These are phyloP conservation scores for Boechera retrofracta DNA, from an alignment of 345 rosid genomes.

Conservation along the genomic window DNA sequence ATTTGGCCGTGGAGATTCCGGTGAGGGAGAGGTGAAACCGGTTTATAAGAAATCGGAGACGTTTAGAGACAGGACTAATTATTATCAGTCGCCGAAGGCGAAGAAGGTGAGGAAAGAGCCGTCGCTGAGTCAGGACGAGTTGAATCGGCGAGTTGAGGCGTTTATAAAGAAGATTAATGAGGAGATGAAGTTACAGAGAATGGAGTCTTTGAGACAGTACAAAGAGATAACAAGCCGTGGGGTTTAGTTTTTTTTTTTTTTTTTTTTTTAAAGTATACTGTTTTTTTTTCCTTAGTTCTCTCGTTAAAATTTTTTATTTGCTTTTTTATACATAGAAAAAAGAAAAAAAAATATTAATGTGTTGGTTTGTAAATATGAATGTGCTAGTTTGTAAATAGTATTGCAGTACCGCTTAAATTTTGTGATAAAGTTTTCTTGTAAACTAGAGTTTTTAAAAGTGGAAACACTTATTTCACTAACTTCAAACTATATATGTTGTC, in stretches of 20 bases:
- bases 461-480: not conserved
- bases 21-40: constrained; percentile 27
- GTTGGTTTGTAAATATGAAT: not conserved
- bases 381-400: too few species aligned
- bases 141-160: constrained; percentile 84
- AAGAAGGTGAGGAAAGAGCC: constrained; percentile 60
- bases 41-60: constrained; percentile 66
- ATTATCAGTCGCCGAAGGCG: constrained; percentile 40
- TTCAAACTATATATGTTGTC: not conserved
- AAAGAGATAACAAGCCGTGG: constrained; percentile 57
- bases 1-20: constrained; percentile 30
- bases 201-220: constrained; percentile 69
- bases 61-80: constrained; percentile 69
- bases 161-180: constrained; percentile 81
- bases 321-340: not conserved
- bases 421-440: not conserved
- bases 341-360: not conserved
- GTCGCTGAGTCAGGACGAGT: constrained; percentile 82
- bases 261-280: not conserved
- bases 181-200: constrained; percentile 87
- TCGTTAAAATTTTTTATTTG: not conserved
- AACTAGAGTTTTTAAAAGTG: not conserved
- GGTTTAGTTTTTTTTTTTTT: constrained; percentile 6
- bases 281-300: not conserved
- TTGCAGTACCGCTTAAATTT: too few species aligned